These are phyloP conservation scores for Neonectria hederae DNA, from an alignment of 2,329 filamentous ascomycete genomes.

Conservation along the genomic window DNA sequence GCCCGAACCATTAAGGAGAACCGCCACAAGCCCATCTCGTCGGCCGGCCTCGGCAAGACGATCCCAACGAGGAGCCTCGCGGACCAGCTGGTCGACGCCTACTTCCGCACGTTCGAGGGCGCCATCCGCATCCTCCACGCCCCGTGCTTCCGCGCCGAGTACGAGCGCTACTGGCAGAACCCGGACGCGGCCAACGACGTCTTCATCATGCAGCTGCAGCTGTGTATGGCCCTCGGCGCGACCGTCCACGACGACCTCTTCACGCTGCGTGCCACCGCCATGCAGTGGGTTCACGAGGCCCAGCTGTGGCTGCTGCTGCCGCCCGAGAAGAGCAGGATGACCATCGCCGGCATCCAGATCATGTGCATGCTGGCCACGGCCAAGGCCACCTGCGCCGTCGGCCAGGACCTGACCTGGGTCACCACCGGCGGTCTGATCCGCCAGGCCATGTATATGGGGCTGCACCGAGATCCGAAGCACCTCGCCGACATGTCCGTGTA, in stretches of 20 bases:
- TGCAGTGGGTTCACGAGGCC: conserved; percentile 63
- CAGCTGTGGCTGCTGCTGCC: conserved; percentile 60
- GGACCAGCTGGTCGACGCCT: conserved; percentile 61
- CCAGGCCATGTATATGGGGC: conserved; percentile 65
- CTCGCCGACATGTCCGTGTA: conserved; percentile 59
- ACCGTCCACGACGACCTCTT: conserved; percentile 57
- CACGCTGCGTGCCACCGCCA: conserved; percentile 53
- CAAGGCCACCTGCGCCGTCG: conserved; percentile 57
- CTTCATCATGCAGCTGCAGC: conserved; percentile 63
- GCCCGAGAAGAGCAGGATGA: conserved; percentile 59
- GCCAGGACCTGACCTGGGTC: conserved; percentile 63
- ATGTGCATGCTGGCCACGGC: conserved; percentile 62
- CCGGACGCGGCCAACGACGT: conserved; percentile 50
- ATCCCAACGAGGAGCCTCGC: conserved; percentile 53
- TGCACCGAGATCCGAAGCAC: conserved; percentile 65
- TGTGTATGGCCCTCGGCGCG: conserved; percentile 62
- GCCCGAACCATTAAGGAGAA: conserved; percentile 54
- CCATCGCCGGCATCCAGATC: conserved; percentile 59
- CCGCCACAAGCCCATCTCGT: conserved; percentile 48
- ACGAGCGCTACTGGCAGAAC: conserved; percentile 59
- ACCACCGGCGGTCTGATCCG: conserved; percentile 60
- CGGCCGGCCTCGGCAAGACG: conserved; percentile 50
- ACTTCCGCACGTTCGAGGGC: conserved; percentile 66
- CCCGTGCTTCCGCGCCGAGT: conserved; percentile 65
- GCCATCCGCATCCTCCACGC: conserved; percentile 66